Conservation (phyloP, 805 yeast genomes). For the Cyberlindnera japonica region DNA sequence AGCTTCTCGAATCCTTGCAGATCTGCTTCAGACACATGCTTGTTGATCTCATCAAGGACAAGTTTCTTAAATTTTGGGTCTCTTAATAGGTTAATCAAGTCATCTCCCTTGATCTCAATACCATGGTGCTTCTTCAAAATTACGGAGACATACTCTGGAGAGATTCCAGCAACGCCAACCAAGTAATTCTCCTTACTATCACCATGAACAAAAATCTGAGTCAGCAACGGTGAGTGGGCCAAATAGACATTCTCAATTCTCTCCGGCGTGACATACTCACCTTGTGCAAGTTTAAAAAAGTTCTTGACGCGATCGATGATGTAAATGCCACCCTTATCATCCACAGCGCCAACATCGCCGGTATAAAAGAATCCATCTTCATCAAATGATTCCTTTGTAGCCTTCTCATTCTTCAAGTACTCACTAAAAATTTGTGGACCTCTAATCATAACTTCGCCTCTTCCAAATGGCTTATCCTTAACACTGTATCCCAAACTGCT, state of each 20-base stretch:
- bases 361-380: conserved; percentile 62
- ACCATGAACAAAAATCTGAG: conserved; percentile 63
- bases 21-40: conserved; percentile 26
- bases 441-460: conserved; percentile 59
- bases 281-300: conserved; percentile 65
- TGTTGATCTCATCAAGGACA: conserved; percentile 20
- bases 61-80: conserved; percentile 21
- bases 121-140: conserved; percentile 18
- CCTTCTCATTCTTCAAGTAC: conserved; percentile 52
- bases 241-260: conserved; percentile 63
- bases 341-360: conserved; percentile 60
- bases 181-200: conserved; percentile 52
- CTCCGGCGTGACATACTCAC: conserved; percentile 76
- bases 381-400: conserved; percentile 50
- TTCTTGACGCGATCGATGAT: conserved; percentile 75
- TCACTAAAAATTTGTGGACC: conserved; percentile 59
- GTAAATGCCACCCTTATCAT: conserved; percentile 46
- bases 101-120: conserved; percentile 12
- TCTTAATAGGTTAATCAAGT: conserved; percentile 13
- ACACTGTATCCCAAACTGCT: conserved; percentile 52
- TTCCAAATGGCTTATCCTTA: conserved; percentile 35
- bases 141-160: conserved; percentile 33
- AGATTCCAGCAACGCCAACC: conserved; percentile 64
- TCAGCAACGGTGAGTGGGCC: conserved; percentile 45
- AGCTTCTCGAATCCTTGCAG: conserved; percentile 62